Evolutionary conservation across 2,329 filamentous ascomycete genomes (phyloP).

Genomic region (Neoarthrinium moseri): DNA sequence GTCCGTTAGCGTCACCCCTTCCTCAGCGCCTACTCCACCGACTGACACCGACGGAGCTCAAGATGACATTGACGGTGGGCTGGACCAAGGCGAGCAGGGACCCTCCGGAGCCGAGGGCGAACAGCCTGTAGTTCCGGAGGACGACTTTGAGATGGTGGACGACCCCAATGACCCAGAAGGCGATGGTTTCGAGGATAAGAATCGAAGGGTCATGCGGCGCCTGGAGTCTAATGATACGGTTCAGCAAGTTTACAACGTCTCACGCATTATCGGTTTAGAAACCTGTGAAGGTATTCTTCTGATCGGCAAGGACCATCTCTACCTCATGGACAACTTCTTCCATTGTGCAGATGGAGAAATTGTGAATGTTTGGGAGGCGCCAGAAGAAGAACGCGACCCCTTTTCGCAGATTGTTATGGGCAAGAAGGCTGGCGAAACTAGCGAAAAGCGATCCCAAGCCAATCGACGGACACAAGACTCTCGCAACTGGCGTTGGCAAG

Average conservation of each 20-base stretch:
- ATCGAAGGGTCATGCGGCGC: conserved; percentile 94
- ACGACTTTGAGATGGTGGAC: conserved; percentile 94
- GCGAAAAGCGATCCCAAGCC: conserved; percentile 55
- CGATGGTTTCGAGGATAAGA: conserved; percentile 91
- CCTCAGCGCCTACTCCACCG: conserved; percentile 14
- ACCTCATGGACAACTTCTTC: conserved; percentile 96
- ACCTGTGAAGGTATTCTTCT: conserved; percentile 92
- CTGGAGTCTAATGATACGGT: conserved; percentile 88
- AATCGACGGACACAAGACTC: conserved; percentile 72
- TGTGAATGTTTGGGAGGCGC: conserved; percentile 93
- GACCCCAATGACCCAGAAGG: conserved; percentile 82
- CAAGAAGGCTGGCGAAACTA: conserved; percentile 50
- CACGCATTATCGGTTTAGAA: conserved; percentile 88
- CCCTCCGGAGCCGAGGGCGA: conserved; percentile 23
- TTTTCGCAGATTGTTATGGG: conserved; percentile 93
- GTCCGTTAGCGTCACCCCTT: conserved; percentile 17
- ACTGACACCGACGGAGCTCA: conserved; percentile 8
- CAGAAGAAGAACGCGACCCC: conserved; percentile 86
- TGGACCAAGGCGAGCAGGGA: conserved; percentile 14
- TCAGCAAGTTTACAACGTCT: conserved; percentile 92
- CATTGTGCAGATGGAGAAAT: conserved; percentile 94
- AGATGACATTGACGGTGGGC: conserved; percentile 1
- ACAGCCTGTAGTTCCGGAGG: conserved; percentile 57
- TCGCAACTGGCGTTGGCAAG: conserved; percentile 89
- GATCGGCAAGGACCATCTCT: conserved; percentile 85